These are phyloP conservation scores for Oryza glumipatula DNA, from an alignment of 176 grass and related monocot genomes.

Conservation along the genomic window DNA sequence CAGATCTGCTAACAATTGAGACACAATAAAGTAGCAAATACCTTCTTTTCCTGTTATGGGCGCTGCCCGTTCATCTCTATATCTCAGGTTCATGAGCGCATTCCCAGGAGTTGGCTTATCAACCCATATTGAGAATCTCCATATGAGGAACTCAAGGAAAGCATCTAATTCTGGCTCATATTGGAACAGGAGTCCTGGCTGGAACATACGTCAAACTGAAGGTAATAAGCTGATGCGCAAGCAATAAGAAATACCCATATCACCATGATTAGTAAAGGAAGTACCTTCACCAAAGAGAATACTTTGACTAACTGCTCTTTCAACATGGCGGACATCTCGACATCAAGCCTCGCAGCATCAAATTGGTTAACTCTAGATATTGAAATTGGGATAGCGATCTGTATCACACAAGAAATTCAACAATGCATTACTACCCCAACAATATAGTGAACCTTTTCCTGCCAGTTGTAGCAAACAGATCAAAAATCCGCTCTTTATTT, in stretches of 20 bases:
- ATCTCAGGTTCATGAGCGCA: conserved; percentile 93
- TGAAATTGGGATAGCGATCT: conserved; percentile 71
- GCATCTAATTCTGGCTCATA: conserved; percentile 97
- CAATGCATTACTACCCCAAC: neutral
- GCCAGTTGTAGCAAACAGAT: neutral
- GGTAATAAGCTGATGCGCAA: neutral
- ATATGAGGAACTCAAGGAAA: conserved; percentile 95
- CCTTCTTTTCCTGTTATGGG: conserved; percentile 75
- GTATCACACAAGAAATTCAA: conserved; percentile 9
- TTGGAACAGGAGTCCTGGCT: conserved; percentile 97
- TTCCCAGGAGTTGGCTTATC: conserved; percentile 98
- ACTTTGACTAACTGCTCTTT: conserved; percentile 98
- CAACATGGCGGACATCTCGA: conserved; percentile 97
- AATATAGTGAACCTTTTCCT: neutral
- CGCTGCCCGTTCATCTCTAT: conserved; percentile 77
- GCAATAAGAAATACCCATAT: conserved; percentile 9
- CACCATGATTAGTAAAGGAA: conserved; percentile 29
- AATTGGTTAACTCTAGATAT: conserved; percentile 98
- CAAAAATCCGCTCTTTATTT: neutral
- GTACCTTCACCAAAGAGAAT: conserved; percentile 94
- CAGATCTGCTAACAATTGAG: neutral
- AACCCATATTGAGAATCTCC: conserved; percentile 99
- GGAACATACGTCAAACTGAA: conserved; percentile 46
- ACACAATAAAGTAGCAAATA: conserved; percentile 33
- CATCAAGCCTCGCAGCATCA: conserved; percentile 85